phyloP scores from a whole-genome alignment of 768 basidiomycete genomes.

The Coprinopsis sp. region DNA sequence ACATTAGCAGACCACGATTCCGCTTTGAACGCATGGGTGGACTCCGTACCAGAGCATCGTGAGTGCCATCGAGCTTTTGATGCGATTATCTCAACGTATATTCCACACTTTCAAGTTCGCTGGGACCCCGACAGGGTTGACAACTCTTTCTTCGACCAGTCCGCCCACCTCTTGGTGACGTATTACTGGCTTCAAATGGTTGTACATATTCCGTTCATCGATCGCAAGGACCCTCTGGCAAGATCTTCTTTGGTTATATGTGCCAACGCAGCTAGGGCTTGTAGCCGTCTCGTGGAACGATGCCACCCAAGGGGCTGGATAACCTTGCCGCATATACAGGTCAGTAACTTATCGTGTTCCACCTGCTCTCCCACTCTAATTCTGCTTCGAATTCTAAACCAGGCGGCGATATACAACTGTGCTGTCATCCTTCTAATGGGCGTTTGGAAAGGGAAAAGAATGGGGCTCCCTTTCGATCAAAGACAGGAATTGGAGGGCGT shows the following conservation, averaged over 20 bases:
- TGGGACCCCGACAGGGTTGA: conserved; percentile 35
- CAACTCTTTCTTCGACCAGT: conserved; percentile 43
- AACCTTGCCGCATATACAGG: neutral
- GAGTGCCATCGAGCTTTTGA: conserved; percentile 14
- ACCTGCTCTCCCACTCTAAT: too few species aligned
- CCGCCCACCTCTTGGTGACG: conserved; percentile 40
- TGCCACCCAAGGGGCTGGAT: conserved; percentile 24
- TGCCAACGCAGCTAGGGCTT: conserved; percentile 68
- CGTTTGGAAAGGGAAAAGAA: conserved; percentile 40
- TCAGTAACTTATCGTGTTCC: too few species aligned
- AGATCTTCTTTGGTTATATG: conserved; percentile 64
- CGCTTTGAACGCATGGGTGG: conserved; percentile 56
- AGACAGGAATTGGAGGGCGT: conserved; percentile 40
- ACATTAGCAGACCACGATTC: conserved; percentile 62
- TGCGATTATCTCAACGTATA: neutral
- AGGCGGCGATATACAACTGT: conserved; percentile 14
- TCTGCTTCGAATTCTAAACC: neutral
- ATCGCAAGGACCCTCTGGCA: conserved; percentile 33
- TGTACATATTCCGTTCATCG: conserved; percentile 69
- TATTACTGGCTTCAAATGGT: conserved; percentile 56
- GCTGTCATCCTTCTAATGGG: conserved; percentile 45
- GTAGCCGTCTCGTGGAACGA: conserved; percentile 61
- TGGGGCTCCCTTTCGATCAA: conserved; percentile 24
- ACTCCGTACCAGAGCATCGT: conserved; percentile 55
- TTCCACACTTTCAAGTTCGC: conserved; percentile 22